Percentiles rank a stretch among this genome's conserved stretches.
Conservation (phyloP, 2,329 filamentous ascomycete species). For the Cercospora zeae-maydis region DNA sequence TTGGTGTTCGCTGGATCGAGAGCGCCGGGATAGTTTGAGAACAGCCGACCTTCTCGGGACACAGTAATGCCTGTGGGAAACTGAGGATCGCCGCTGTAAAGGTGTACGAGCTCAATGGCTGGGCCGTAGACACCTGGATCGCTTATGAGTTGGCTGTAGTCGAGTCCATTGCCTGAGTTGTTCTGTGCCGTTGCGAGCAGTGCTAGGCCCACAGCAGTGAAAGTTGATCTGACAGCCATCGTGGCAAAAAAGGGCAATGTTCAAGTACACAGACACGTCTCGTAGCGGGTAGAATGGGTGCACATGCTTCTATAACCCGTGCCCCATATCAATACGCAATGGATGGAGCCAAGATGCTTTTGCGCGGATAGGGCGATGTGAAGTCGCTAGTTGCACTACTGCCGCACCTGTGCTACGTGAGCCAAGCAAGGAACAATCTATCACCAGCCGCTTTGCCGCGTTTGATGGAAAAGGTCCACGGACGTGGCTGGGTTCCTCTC, state of each 20-base stretch:
- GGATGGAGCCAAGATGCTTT: not conserved
- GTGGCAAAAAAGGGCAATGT: not conserved
- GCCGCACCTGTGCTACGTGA: not conserved
- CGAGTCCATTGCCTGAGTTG: conserved; percentile 4
- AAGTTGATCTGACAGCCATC: not conserved
- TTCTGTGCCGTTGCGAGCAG: conserved; percentile 1
- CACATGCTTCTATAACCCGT: not conserved
- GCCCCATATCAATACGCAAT: not conserved
- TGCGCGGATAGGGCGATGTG: not conserved
- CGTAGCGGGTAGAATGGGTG: not conserved
- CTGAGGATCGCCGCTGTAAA: conserved; percentile 53
- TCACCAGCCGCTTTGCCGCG: not conserved
- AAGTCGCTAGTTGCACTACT: not conserved
- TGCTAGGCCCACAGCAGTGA: not conserved
- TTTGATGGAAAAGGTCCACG: not conserved
- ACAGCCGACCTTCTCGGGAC: conserved; percentile 49
- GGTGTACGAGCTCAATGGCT: conserved; percentile 47
- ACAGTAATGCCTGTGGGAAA: conserved; percentile 49
- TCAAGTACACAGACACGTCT: not conserved
- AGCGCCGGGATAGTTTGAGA: conserved; percentile 51
- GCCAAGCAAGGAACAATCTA: conserved; percentile 7
- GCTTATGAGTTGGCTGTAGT: not conserved
- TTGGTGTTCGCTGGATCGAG: conserved; percentile 49
- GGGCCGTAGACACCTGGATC: conserved; percentile 41
- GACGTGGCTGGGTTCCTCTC: not conserved